Conservation (phyloP, 2,329 filamentous ascomycete genomes). For the Eurotiales sp. region DNA sequence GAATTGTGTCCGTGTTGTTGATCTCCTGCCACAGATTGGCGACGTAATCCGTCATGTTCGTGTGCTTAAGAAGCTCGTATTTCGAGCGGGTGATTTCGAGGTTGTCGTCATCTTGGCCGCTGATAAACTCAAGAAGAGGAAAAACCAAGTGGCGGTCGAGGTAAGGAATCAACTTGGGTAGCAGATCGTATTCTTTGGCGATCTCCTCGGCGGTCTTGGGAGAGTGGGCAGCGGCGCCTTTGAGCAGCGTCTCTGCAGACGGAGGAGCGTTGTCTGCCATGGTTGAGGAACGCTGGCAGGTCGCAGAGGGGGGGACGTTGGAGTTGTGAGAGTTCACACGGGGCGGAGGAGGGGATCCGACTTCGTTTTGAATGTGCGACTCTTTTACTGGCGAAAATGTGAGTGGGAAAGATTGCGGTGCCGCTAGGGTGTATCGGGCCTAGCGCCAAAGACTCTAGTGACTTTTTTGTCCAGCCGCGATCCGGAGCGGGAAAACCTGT, state of each 20-base stretch:
- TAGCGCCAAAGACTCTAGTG: slow-evolving; percentile 20
- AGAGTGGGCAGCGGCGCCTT: slow-evolving; percentile 46
- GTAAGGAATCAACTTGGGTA: slow-evolving; percentile 84
- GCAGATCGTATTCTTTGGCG: slow-evolving; percentile 71
- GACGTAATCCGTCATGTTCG: slow-evolving; percentile 99
- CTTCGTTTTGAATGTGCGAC: slow-evolving; percentile 22
- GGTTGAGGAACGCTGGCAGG: slow-evolving; percentile 19
- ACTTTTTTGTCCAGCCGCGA: slow-evolving; percentile 2
- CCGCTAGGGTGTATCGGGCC: slow-evolving; percentile 28
- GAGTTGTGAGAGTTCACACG: slow-evolving; percentile 17
- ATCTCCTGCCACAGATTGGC: slow-evolving; percentile 88
- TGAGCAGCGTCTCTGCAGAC: slow-evolving; percentile 48
- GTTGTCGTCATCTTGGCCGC: slow-evolving; percentile 74
- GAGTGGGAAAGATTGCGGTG: slow-evolving; percentile 27
- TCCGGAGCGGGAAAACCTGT: slow-evolving; percentile 12
- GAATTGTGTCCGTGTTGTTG: slow-evolving; percentile 71
- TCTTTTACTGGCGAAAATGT: slow-evolving; percentile 30
- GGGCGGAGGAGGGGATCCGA: slow-evolving; percentile 13
- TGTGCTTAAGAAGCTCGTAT: slow-evolving; percentile 90
- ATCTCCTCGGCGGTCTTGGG: slow-evolving; percentile 48
- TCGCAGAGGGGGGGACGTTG: slow-evolving; percentile 17
- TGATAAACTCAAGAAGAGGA: slow-evolving; percentile 88
- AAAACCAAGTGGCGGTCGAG: slow-evolving; percentile 96
- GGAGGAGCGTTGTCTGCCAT: slow-evolving; percentile 52
- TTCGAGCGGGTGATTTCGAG: slow-evolving; percentile 79